Evolutionary conservation across 768 basidiomycete species (phyloP), one percentile per base, ranked within the genome.

Genomic region (Boletus rubescentipes): DNA sequence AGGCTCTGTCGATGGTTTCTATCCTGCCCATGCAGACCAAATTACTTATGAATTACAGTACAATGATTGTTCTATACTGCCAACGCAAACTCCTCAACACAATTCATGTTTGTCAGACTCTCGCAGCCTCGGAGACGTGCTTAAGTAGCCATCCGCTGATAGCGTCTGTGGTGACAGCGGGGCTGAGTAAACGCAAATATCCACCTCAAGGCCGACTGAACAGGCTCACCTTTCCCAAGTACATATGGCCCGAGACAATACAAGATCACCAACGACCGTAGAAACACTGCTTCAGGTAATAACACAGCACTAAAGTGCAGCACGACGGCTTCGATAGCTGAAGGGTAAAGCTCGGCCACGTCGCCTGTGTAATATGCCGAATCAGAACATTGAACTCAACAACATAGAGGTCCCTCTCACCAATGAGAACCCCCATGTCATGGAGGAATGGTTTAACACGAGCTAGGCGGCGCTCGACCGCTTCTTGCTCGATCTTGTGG

Each of bases 201-300:
- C 29, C 18, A 23, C 21, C 18, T 43, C 32, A 26, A 31, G 29
- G 15, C 21, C 1, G 14, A 46, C 20, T 7, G 23, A 35, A 2
- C 4, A 7, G 4, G 38, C 56, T 49, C 37, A 54, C 59, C 56
- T 52, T 55, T 49, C 8, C 59, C 59, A 8, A 54, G 44, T 2
- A 52, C 44, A 14, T 61, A 58, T 21, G 62, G 59, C 32, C 59
- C 62, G 1, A 51, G 48, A 42, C 34, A 61, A 16, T 57, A 60
- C 6, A 64, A n/a, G 14, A 55, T 32, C 37, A 61, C 46, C 49
- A 61, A 49, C 21, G 51, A 53, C 32, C 53, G 45, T 23, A 63
- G 21, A 46, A 57, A 48, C 9, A 31, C 6, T n/a, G 55, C 36
- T 29, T 64, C 56, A 15, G 55, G 59, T 0, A 58, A 46, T 5